Percentiles rank a stretch among this genome's conserved stretches.
Conservation (phyloP, 148 eudicot species). For the Persicaria tinctoria region DNA sequence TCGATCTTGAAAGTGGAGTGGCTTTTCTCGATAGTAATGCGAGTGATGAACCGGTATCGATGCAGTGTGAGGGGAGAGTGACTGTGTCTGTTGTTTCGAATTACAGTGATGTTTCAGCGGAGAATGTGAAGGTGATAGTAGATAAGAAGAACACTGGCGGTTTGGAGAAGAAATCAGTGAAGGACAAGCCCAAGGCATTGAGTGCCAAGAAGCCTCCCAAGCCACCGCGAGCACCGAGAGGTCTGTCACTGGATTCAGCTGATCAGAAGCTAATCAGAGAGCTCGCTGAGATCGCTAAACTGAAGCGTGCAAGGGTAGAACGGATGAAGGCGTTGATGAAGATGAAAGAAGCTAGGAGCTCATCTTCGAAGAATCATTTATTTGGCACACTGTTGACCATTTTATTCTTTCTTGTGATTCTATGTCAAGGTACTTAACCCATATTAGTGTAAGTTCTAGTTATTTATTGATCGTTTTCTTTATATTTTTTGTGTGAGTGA, state of each 20-base stretch:
- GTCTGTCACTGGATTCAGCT: slow-evolving; percentile 66
- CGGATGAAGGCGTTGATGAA: slow-evolving; percentile 85
- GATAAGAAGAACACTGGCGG: slow-evolving; percentile 25
- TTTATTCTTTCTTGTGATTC: slow-evolving; percentile 55
- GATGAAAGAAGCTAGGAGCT: slow-evolving; percentile 51
- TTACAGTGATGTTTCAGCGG: slow-evolving; percentile 20
- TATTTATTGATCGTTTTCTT: neutral
- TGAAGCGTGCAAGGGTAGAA: slow-evolving; percentile 66
- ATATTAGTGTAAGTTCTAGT: neutral
- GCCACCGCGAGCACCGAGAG: slow-evolving; percentile 78
- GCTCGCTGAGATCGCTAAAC: slow-evolving; percentile 57
- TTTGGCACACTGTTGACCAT: slow-evolving; percentile 58
- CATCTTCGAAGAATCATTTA: slow-evolving; percentile 46
- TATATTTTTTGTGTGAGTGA: neutral
- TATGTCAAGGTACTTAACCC: slow-evolving; percentile 60
- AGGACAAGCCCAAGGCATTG: slow-evolving; percentile 45
- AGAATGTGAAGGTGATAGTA: slow-evolving; percentile 23
- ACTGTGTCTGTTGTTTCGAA: slow-evolving; percentile 2
- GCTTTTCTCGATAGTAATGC: slow-evolving; percentile 18
- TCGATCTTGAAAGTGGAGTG: slow-evolving; percentile 58
- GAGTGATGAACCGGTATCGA: neutral
- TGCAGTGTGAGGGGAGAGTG: slow-evolving; percentile 25
- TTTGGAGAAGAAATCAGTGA: slow-evolving; percentile 28
- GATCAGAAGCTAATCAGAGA: slow-evolving; percentile 87
- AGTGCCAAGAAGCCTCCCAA: slow-evolving; percentile 76